These are phyloP conservation scores for Cercophora samala DNA, from an alignment of 495 filamentous ascomycete species.

Conservation along the genomic window DNA sequence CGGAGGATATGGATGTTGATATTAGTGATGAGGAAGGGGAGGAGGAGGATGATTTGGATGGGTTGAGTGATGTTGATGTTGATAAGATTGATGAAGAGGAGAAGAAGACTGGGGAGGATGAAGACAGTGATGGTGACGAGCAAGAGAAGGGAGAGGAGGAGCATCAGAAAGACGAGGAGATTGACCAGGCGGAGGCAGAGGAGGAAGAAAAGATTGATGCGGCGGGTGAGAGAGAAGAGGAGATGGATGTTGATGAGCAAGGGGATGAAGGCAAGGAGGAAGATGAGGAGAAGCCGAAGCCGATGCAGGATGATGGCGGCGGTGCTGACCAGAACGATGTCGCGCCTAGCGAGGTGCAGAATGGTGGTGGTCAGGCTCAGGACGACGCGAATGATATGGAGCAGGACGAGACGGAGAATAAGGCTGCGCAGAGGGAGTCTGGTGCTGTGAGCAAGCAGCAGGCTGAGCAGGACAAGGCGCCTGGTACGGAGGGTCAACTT, in stretches of 20 bases:
- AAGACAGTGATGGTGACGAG: conserved; percentile 18
- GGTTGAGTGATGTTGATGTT: conserved; percentile 50
- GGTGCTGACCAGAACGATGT: conserved; percentile 61
- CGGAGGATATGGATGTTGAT: conserved; percentile 73
- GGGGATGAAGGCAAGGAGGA: conserved; percentile 35
- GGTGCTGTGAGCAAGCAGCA: conserved; percentile 49
- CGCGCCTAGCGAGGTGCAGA: conserved; percentile 62
- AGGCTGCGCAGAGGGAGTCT: conserved; percentile 45
- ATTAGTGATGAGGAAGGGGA: conserved; percentile 42
- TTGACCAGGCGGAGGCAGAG: conserved; percentile 29
- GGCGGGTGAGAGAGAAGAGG: conserved; percentile 33
- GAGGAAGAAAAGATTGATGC: conserved; percentile 33
- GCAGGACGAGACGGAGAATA: conserved; percentile 41
- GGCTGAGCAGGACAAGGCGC: conserved; percentile 48
- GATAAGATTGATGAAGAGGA: conserved; percentile 35
- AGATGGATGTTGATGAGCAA: conserved; percentile 40
- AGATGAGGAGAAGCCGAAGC: conserved; percentile 32
- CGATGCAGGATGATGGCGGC: conserved; percentile 43
- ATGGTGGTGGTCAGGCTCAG: conserved; percentile 56
- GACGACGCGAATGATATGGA: conserved; percentile 45
- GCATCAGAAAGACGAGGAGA: conserved; percentile 48
- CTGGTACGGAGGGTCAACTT: conserved; percentile 48
- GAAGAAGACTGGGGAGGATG: conserved; percentile 20
- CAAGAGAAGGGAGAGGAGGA: conserved; percentile 29
- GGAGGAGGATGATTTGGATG: conserved; percentile 55